Conservation (phyloP, 106 monocot genomes). For the Dendrobium nobile region DNA sequence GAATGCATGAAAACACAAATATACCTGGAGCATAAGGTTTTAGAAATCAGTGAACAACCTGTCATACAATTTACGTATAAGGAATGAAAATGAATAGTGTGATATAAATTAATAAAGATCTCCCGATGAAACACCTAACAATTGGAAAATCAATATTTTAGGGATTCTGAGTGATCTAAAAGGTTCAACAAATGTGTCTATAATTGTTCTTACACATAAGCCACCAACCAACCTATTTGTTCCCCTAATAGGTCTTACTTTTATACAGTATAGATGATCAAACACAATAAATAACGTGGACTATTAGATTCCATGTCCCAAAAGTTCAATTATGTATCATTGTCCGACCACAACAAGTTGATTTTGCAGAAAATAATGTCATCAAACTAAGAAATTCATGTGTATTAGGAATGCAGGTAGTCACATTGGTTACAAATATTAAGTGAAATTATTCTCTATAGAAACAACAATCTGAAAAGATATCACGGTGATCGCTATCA, state of each 20-base stretch:
- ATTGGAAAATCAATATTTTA: neutral
- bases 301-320: neutral
- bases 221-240: neutral
- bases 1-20: conserved; percentile 1
- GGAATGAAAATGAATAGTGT: neutral
- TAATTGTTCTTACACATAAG: neutral
- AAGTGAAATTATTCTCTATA: neutral
- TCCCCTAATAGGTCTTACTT: neutral
- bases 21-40: neutral
- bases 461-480: neutral
- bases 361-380: neutral
- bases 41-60: neutral
- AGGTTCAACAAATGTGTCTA: neutral
- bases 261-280: neutral
- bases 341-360: neutral
- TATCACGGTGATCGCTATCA: neutral
- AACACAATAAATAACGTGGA: neutral
- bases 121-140: neutral
- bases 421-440: neutral
- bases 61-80: neutral
- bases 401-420: too few species aligned
- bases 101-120: neutral
- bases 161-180: neutral
- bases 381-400: conserved; percentile 1
- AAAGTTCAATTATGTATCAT: neutral